Conservation (phyloP, 768 basidiomycete species). For the Hemileccinum rubropunctum region DNA sequence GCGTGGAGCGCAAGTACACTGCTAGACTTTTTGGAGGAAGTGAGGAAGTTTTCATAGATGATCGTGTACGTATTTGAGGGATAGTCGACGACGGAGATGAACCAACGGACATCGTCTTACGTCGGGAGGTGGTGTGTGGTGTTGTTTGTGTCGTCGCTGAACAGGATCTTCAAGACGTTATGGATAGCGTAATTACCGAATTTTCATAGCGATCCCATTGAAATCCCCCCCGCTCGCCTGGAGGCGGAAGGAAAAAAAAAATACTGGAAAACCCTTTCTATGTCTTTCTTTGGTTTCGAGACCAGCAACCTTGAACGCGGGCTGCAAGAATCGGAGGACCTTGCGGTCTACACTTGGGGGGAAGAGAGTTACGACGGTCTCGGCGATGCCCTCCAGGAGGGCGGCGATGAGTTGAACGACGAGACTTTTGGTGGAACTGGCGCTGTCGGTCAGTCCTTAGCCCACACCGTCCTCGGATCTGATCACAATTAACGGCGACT, state of each 20-base stretch:
- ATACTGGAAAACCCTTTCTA: constrained; percentile 25
- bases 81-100: too few species aligned
- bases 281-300: constrained; percentile 87
- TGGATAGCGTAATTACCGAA: constrained; percentile 17
- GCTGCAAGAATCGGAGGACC: constrained; percentile 65
- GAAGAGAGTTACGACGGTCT: constrained; percentile 89
- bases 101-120: too few species aligned
- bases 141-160: constrained; percentile 21
- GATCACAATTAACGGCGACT: constrained; percentile 6
- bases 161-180: constrained; percentile 5
- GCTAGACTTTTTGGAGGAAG: constrained; percentile 82
- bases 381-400: constrained; percentile 84
- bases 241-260: constrained; percentile 20
- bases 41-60: constrained; percentile 25
- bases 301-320: constrained; percentile 55
- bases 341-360: constrained; percentile 92
- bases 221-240: constrained; percentile 13
- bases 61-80: too few species aligned
- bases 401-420: constrained; percentile 91
- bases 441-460: constrained; percentile 60
- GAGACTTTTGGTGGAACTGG: constrained; percentile 87
- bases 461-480: constrained; percentile 10
- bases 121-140: constrained; percentile 17
- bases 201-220: constrained; percentile 6
- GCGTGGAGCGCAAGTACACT: constrained; percentile 96